Conservation (phyloP, 331 rosid genomes). For the Malus hybrid region DNA sequence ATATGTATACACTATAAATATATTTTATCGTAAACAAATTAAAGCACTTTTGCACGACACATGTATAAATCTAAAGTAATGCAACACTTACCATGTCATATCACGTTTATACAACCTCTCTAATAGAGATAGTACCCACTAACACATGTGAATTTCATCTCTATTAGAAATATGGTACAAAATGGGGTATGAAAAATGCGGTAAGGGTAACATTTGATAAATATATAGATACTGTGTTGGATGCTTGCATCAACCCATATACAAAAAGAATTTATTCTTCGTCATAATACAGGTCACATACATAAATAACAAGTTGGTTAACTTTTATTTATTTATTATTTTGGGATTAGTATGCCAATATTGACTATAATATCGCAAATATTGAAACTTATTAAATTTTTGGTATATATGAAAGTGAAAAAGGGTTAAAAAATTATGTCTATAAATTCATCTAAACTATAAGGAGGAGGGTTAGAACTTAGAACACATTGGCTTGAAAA, state of each 20-base stretch:
- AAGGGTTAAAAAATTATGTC: neutral
- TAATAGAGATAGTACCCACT: rapidly evolving
- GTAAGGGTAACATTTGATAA: too few relatives aligned
- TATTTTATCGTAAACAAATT: too few relatives aligned
- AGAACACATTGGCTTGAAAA: neutral
- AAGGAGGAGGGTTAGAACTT: neutral
- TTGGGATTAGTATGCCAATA: neutral
- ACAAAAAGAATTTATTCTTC: neutral
- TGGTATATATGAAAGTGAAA: neutral
- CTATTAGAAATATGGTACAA: too few relatives aligned
- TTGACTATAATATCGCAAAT: neutral
- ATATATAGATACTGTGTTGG: too few relatives aligned
- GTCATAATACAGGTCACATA: neutral
- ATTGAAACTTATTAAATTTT: neutral
- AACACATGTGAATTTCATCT: too few relatives aligned
- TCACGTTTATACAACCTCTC: too few relatives aligned
- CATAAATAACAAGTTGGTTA: neutral
- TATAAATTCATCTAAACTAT: too few relatives aligned
- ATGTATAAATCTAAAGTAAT: neutral
- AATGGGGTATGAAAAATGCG: too few relatives aligned
- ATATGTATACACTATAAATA: neutral
- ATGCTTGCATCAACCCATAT: neutral
- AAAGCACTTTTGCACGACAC: neutral
- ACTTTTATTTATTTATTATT: neutral
- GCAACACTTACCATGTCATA: neutral